These are phyloP conservation scores for Trametes versicolor DNA, from an alignment of 1,284 basidiomycete species.

Conservation along the genomic window DNA sequence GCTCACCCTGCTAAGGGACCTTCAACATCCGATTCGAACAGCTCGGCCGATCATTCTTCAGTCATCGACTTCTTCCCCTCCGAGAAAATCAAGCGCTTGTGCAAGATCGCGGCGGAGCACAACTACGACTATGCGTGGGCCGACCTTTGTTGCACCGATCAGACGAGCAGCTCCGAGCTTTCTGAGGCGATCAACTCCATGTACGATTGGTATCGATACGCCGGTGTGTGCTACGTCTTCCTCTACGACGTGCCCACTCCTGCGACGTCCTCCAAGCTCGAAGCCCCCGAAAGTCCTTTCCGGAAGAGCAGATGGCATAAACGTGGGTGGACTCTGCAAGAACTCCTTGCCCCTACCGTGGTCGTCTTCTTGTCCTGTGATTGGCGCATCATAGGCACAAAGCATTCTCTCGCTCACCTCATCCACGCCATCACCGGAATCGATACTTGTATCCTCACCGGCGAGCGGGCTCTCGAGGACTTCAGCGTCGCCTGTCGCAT, in stretches of 20 bases:
- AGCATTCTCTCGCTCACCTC: slow-evolving; percentile 13
- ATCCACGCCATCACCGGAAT: slow-evolving; percentile 17
- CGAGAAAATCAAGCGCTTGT: slow-evolving; percentile 20
- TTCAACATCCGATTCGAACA: slow-evolving; percentile 6
- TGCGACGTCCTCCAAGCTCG: background rate
- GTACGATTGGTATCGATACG: slow-evolving; percentile 26
- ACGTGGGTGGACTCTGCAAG: slow-evolving; percentile 24
- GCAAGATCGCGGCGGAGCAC: slow-evolving; percentile 15
- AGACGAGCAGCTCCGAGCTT: slow-evolving; percentile 26
- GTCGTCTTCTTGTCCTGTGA: slow-evolving; percentile 14
- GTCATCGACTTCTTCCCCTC: slow-evolving; percentile 14
- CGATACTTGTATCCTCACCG: slow-evolving; percentile 2
- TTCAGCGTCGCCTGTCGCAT: slow-evolving; percentile 25
- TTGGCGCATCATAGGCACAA: slow-evolving; percentile 21
- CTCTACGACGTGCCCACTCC: slow-evolving; percentile 22
- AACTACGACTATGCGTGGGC: slow-evolving; percentile 20
- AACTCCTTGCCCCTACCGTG: slow-evolving; percentile 14
- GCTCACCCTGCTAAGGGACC: slow-evolving; percentile 1
- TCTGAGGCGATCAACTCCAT: slow-evolving; percentile 31
- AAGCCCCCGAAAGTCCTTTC: background rate
- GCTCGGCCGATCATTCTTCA: background rate
- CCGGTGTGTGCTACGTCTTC: slow-evolving; percentile 22
- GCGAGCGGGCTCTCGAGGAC: background rate
- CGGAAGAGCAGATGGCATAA: slow-evolving; percentile 19
- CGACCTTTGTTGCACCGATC: slow-evolving; percentile 27